Evolutionary conservation across 805 yeast genomes (phyloP).

Genomic region (Blastobotrys terrestris): DNA sequence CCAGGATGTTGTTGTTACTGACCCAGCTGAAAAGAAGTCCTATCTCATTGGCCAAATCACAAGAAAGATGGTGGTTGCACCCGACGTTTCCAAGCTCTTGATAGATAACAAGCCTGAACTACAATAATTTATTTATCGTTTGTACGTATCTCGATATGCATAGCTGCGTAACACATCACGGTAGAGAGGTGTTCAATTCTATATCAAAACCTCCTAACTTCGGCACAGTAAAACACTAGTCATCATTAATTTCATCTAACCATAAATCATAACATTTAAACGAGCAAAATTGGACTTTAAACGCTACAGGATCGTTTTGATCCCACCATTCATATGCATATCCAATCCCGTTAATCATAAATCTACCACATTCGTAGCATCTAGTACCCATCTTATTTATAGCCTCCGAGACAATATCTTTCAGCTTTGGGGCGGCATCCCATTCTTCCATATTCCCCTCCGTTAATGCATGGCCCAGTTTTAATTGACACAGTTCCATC

Average conservation of each 20-base stretch:
- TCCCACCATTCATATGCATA: constrained; percentile 32
- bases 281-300: constrained; percentile 13
- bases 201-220: too few relatives aligned
- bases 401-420: neutral
- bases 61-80: constrained; percentile 54
- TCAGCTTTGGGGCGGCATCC: neutral
- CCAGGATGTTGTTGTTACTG: constrained; percentile 65
- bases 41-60: constrained; percentile 49
- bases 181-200: neutral
- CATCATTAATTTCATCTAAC: neutral
- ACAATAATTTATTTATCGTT: neutral
- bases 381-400: neutral
- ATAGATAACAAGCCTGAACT: neutral
- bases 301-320: constrained; percentile 9
- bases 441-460: neutral
- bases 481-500: neutral
- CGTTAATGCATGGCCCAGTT: neutral
- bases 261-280: constrained; percentile 9
- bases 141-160: too few relatives aligned
- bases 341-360: constrained; percentile 24
- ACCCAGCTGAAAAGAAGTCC: constrained; percentile 39
- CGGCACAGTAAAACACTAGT: too few relatives aligned
- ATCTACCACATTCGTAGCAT: constrained; percentile 29
- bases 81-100: constrained; percentile 31
- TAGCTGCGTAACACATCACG: too few relatives aligned